Evolutionary conservation across 73 alveolate species (phyloP).

Genomic region (Paramecium sexaurelia): DNA sequence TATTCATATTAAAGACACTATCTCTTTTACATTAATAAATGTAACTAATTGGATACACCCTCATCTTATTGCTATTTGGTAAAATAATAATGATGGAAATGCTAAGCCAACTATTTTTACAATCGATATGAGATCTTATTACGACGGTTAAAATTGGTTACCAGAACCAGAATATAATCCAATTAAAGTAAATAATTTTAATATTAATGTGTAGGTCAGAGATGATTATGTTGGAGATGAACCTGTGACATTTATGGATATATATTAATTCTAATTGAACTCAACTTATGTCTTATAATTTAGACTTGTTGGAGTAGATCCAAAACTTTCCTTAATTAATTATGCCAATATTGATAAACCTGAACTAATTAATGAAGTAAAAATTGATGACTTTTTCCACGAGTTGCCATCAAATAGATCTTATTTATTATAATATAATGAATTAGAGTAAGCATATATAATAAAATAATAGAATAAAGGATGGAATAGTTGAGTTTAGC

Average conservation of each 20-base stretch:
- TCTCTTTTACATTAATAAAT: slow-evolving; percentile 5
- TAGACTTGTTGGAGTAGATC: slow-evolving; percentile 35
- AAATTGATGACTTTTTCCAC: background rate
- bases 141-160: background rate
- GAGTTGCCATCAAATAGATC: background rate
- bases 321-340: background rate
- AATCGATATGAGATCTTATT: background rate
- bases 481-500: background rate
- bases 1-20: background rate
- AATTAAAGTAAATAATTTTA: background rate
- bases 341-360: slow-evolving; percentile 22
- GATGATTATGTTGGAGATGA: slow-evolving; percentile 33
- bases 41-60: slow-evolving; percentile 43
- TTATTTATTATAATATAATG: background rate
- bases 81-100: slow-evolving; percentile 14
- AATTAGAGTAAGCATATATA: slow-evolving; percentile 3
- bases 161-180: slow-evolving; percentile 27
- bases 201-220: background rate
- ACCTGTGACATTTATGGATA: slow-evolving; percentile 29
- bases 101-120: slow-evolving; percentile 27
- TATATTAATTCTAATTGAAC: background rate
- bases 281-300: background rate
- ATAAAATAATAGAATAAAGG: background rate
- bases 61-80: slow-evolving; percentile 40
- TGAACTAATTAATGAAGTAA: background rate